These are phyloP conservation scores for Cynara cardunculus DNA, from an alignment of 129 eudicot genomes.

Conservation along the genomic window DNA sequence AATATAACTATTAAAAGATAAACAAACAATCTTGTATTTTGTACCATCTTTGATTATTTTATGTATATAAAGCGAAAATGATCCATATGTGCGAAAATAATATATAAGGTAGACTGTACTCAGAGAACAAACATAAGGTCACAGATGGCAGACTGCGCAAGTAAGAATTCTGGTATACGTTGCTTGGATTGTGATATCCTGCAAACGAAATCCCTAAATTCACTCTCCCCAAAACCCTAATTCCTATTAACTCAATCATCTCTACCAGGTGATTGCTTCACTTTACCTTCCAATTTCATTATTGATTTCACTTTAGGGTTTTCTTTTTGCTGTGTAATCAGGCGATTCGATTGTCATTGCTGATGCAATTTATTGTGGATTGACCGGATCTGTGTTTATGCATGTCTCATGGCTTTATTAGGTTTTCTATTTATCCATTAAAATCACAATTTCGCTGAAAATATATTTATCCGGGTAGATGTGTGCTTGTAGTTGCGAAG, in stretches of 20 bases:
- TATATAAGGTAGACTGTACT: background rate
- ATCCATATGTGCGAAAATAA: background rate
- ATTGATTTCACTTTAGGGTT: background rate
- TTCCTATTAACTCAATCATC: background rate
- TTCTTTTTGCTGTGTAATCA: background rate
- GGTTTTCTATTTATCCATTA: background rate
- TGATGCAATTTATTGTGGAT: background rate
- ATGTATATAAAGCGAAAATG: too few species aligned
- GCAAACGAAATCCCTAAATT: background rate
- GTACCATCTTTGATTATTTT: too few species aligned
- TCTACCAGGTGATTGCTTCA: slow-evolving; percentile 11
- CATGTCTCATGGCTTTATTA: background rate
- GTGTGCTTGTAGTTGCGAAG: background rate
- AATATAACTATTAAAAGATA: too few species aligned
- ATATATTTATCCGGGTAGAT: background rate
- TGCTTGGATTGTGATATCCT: slow-evolving; percentile 14
- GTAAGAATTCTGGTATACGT: background rate
- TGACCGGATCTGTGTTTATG: slow-evolving; percentile 9
- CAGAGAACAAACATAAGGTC: slow-evolving; percentile 23
- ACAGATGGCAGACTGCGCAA: slow-evolving; percentile 19
- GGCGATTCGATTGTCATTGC: slow-evolving; percentile 5
- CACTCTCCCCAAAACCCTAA: slow-evolving; percentile 4
- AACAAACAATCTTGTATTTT: too few species aligned
- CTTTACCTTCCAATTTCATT: background rate
- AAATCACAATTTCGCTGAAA: background rate